Evolutionary conservation across 2,329 filamentous ascomycete species (phyloP), one percentile per base, ranked within the genome.

Genomic region (Zasmidium angulare): DNA sequence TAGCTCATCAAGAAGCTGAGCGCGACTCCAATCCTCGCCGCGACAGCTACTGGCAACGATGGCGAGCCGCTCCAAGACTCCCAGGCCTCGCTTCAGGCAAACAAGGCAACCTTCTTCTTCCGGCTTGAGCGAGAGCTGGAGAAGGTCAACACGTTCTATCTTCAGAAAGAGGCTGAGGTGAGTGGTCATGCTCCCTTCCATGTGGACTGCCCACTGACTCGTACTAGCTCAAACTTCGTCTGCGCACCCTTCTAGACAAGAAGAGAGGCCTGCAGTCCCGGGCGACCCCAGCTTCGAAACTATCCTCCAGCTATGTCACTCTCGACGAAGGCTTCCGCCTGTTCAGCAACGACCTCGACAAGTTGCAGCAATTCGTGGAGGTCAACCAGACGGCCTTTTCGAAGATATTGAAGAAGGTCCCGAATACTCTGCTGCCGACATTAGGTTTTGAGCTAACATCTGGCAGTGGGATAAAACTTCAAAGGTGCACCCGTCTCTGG

Each of bases 81-180:
- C n/a, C 93, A 96, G 78, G 87, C 89, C 52, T 89, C 92, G 49
- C 82, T 98, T 52, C 93, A 97, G 76, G 95, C 93, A 58, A 99
- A 99, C 79, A 97, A 96, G 78, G 93, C 93, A 58, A 96, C 93
- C 11, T 99, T 99, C 79, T 99, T 99, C 83, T 98, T 98, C 76
- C 90, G 95, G 76, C 82, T 99, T 76, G 95, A 99, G 83, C 88
- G 95, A 69, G 95, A 99, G 76, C 85, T 99, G 56, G 95, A 98
- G 77, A 99, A 98, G 76, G 95, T 99, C 77, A 99, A 99, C 77
- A 91, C 87, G 14, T 97, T 97, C 76, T 99, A 99, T 74, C 78
- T 98, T 36, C 95, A 98, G 75, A 99, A 99, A 75, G 95, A 99
- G 78, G 93, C 92, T 54, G 95, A 99, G 86, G 92, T 96, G 80